phyloP scores from a whole-genome alignment of 352 stramenopile genomes.

The Pythium phragmiticola region DNA sequence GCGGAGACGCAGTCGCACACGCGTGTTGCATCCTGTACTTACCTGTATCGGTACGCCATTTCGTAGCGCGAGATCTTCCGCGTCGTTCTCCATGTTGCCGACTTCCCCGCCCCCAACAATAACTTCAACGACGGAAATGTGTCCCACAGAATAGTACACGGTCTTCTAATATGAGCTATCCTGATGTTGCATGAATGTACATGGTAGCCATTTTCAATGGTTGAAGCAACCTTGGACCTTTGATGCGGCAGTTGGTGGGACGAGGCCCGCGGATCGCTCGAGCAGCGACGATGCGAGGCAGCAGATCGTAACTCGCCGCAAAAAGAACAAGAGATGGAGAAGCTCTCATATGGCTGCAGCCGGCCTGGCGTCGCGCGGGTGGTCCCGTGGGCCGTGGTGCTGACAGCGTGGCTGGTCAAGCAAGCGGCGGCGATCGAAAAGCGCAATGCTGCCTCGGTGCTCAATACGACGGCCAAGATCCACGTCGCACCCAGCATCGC shows the following conservation, averaged over 20 bases:
- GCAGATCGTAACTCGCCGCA: not conserved
- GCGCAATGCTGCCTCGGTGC: slow-evolving; percentile 23
- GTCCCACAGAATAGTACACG: slow-evolving; percentile 2
- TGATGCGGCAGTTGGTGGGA: slow-evolving; percentile 12
- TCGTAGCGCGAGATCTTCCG: slow-evolving; percentile 14
- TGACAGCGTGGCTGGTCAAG: not conserved
- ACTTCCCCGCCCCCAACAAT: not conserved
- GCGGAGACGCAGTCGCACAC: too few species aligned
- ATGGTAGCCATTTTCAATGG: slow-evolving; percentile 6
- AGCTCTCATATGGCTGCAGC: not conserved
- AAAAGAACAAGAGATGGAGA: not conserved
- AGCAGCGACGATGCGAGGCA: not conserved
- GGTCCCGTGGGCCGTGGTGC: not conserved
- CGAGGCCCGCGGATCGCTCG: not conserved
- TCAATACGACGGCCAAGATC: slow-evolving; percentile 31
- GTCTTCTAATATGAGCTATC: not conserved
- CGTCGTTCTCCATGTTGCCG: slow-evolving; percentile 14
- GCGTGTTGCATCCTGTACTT: not conserved
- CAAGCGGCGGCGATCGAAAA: slow-evolving; percentile 10
- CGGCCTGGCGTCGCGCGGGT: not conserved
- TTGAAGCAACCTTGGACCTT: not conserved
- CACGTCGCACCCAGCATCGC: slow-evolving; percentile 37
- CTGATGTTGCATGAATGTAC: slow-evolving; percentile 10
- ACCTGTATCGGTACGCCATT: slow-evolving; percentile 24
- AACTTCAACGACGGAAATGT: slow-evolving; percentile 21